Conservation (phyloP, 495 filamentous ascomycete species). For the Pyrenula aspistea region DNA sequence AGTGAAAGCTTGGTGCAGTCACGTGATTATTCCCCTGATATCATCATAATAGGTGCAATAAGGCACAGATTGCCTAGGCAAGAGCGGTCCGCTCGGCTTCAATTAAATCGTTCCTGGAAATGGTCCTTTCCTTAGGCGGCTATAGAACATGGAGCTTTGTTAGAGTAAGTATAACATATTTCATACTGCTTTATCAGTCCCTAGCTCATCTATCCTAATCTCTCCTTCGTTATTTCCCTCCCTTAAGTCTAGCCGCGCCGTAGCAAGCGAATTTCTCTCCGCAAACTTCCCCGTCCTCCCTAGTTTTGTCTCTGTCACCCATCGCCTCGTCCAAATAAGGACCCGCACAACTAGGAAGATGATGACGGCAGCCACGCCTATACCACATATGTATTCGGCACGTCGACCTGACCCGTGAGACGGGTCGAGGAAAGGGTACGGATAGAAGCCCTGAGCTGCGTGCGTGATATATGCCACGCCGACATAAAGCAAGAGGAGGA, state of each 20-base stretch:
- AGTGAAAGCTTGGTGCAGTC: too few relatives aligned
- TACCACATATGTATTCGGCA: slow-evolving; percentile 39
- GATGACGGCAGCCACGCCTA: slow-evolving; percentile 49
- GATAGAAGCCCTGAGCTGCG: slow-evolving; percentile 57
- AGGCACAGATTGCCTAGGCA: too few relatives aligned
- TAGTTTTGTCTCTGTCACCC: slow-evolving; percentile 15
- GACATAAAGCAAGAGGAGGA: slow-evolving; percentile 59
- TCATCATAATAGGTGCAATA: too few relatives aligned
- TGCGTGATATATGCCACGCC: slow-evolving; percentile 62
- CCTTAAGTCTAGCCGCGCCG: not conserved
- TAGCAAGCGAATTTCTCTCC: not conserved
- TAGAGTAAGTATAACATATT: not conserved
- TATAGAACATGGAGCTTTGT: not conserved
- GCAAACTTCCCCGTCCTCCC: slow-evolving; percentile 10
- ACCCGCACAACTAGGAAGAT: slow-evolving; percentile 46
- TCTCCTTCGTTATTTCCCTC: not conserved
- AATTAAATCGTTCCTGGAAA: too few relatives aligned
- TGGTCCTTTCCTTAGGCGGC: not conserved
- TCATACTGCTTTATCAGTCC: not conserved
- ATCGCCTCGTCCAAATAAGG: slow-evolving; percentile 39
- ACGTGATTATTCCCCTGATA: too few relatives aligned
- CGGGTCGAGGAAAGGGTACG: slow-evolving; percentile 63
- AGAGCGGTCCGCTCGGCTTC: too few relatives aligned
- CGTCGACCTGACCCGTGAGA: slow-evolving; percentile 30
- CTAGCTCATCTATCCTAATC: not conserved